phyloP scores from a whole-genome alignment of 2,329 filamentous ascomycete species.

The Neonectria magnoliae region DNA sequence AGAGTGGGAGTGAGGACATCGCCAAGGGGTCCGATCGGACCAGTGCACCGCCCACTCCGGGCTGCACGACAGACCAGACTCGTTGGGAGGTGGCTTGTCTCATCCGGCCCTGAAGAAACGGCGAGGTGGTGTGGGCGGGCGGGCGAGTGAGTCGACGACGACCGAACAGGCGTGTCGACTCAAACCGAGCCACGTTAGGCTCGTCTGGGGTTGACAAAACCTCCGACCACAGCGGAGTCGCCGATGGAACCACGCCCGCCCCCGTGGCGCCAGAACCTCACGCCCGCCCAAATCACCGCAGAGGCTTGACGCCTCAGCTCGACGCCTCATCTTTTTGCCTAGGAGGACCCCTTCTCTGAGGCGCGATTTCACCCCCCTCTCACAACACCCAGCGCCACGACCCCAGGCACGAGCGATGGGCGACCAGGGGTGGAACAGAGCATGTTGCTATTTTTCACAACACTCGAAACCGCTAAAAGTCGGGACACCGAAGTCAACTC shows the following conservation, averaged over 20 bases:
- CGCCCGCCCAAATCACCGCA: conserved; percentile 12
- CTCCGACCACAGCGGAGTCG: conserved; percentile 39
- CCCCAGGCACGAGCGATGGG: conserved; percentile 28
- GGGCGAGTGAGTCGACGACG: conserved; percentile 41
- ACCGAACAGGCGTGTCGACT: conserved; percentile 39
- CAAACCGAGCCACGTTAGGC: conserved; percentile 44
- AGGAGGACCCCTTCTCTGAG: conserved; percentile 16
- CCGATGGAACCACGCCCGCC: conserved; percentile 33
- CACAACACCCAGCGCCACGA: conserved; percentile 4
- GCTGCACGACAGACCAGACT: conserved; percentile 42
- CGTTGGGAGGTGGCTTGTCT: conserved; percentile 44
- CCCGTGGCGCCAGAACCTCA: conserved; percentile 30
- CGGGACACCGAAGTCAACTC: conserved; percentile 31
- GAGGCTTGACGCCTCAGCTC: conserved; percentile 32
- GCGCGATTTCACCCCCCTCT: conserved; percentile 29
- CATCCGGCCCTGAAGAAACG: conserved; percentile 41
- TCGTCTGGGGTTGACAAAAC: conserved; percentile 45
- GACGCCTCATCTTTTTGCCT: conserved; percentile 18
- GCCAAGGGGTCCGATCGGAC: conserved; percentile 41
- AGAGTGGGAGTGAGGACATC: conserved; percentile 35
- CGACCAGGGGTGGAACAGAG: conserved; percentile 31
- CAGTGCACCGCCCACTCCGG: conserved; percentile 42
- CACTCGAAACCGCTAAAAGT: conserved; percentile 43
- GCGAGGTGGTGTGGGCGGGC: conserved; percentile 39
- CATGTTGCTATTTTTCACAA: conserved; percentile 44